Evolutionary conservation across 2,329 filamentous ascomycete species (phyloP), one percentile per base, ranked within the genome.

Genomic region (Clarireedia hainanense): DNA sequence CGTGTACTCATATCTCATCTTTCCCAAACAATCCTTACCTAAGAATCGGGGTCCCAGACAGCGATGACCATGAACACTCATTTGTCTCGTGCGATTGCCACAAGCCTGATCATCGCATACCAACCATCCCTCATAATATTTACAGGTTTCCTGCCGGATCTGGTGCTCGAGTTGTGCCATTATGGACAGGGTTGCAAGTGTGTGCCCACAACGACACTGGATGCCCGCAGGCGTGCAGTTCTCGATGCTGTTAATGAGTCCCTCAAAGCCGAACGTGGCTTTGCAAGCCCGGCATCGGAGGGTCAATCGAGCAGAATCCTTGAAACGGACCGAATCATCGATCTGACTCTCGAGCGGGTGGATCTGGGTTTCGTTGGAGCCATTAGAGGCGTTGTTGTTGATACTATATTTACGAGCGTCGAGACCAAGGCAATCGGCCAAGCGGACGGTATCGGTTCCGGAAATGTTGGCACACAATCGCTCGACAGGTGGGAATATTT

Each of bases 401-500:
- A 87, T 85, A 61, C 86, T 83, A 70, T 97, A 99, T 65, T 94
- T 94, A 64, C 83, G 83, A 26, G 89, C 84, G 70, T 99, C 94
- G 26, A 99, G 84, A 2, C 94, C 94, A 14, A 99, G 82, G 69
- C 94, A 95, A 69, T 96, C 91, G 2, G 94, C 94, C 9, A 99
- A 80, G 61, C 91, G 85, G 1, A 89, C 83, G 6, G 92, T 88
- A 60, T 96, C 95, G 1, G 94, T 99, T 57, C 94, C 94, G 14
- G 83, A 83, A 66, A 99, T 96, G 58, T 95, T 96, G 59, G 92
- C 94, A 70, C 94, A 99, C 23, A 99, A 84, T 79, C 94, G 89
- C 74, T 99, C 94, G 26, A 99, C 94, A 0, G 94, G 94, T 10
- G 94, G 94, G 73, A 99, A 90, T 57, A 99, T 96, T 72, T 99